A percentile compares a stretch with the other conserved stretches of the same genome.
Evolutionary conservation across 495 filamentous ascomycete genomes (phyloP).

Genomic region (Astrocystis sublimbata): DNA sequence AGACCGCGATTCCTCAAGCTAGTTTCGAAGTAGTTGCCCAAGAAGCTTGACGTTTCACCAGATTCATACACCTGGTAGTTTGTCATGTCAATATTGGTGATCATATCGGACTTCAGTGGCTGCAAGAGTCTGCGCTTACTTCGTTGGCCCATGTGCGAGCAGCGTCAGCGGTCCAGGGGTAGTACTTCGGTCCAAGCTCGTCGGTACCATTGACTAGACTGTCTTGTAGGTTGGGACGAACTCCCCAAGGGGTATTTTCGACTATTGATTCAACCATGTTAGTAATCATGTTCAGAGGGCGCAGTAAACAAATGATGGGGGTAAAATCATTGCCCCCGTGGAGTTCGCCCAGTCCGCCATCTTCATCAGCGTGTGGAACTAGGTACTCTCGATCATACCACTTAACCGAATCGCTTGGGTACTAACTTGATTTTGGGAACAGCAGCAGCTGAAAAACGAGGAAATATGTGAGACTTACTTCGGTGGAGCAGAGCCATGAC

Average conservation of each 20-base stretch:
- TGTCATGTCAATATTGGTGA: not conserved
- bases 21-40: constrained; percentile 35
- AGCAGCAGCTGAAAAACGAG: not conserved
- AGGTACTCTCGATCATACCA: not conserved
- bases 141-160: constrained; percentile 13
- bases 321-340: not conserved
- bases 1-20: constrained; percentile 34
- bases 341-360: not conserved
- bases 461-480: constrained; percentile 26
- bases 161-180: constrained; percentile 14
- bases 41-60: constrained; percentile 26
- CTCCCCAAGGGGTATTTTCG: constrained; percentile 28
- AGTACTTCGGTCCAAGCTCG: constrained; percentile 16
- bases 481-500: constrained; percentile 33
- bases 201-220: constrained; percentile 22
- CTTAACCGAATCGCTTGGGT: no score
- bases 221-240: constrained; percentile 29
- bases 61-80: not conserved
- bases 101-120: no score
- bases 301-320: not conserved
- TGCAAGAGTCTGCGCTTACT: not conserved
- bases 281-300: constrained; percentile 9
- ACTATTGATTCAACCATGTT: constrained; percentile 22
- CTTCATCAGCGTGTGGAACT: not conserved
- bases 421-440: not conserved